Conservation (phyloP, 441 rosid species). For the Daphne laureola region DNA sequence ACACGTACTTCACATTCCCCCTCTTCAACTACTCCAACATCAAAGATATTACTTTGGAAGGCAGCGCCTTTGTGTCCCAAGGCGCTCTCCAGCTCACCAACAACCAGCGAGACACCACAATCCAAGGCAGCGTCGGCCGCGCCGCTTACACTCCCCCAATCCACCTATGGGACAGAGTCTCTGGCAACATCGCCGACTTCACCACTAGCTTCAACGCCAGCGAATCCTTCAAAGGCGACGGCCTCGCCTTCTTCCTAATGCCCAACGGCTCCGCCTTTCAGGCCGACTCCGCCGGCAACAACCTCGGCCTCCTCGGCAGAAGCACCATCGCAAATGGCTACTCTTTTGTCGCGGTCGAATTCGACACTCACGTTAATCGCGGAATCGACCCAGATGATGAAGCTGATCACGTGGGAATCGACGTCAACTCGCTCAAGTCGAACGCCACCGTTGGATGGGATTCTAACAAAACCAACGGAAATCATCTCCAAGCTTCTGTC, state of each 20-base stretch:
- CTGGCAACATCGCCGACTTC: constrained; percentile 8
- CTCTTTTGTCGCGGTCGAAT: constrained; percentile 11
- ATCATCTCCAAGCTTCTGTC: constrained; percentile 2
- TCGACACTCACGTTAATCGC: background rate
- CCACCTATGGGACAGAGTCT: constrained; percentile 3
- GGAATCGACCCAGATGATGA: accelerated
- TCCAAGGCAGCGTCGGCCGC: background rate
- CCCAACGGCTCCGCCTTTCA: constrained; percentile 9
- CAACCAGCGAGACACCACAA: constrained; percentile 2
- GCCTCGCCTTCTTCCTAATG: constrained; percentile 9
- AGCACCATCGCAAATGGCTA: background rate
- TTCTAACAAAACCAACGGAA: background rate
- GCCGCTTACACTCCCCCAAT: constrained; percentile 4
- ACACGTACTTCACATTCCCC: constrained; percentile 5
- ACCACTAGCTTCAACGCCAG: background rate
- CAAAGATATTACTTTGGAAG: background rate
- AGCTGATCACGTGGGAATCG: constrained; percentile 1
- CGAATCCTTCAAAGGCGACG: constrained; percentile 6
- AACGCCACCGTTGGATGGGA: background rate
- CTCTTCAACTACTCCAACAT: background rate
- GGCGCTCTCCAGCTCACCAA: constrained; percentile 2
- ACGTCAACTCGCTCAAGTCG: background rate
- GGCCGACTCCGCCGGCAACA: background rate
- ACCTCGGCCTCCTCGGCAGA: background rate
- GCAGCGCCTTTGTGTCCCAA: background rate